Conservation (phyloP, 441 rosid genomes). For the Euphorbia schlechtendalii region DNA sequence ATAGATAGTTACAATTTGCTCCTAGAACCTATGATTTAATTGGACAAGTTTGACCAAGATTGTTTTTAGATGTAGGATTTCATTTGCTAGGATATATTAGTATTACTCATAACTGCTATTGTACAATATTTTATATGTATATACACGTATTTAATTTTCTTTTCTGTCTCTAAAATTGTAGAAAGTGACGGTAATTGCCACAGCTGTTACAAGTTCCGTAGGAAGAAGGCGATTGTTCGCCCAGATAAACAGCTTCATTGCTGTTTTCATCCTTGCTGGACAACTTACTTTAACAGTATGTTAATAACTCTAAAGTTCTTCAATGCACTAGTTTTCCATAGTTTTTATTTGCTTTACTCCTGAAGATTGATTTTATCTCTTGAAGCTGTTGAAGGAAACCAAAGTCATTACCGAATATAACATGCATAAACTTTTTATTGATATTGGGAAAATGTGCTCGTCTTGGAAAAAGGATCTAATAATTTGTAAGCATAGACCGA, state of each 20-base stretch:
- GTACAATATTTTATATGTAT: not conserved
- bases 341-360: not conserved
- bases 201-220: conserved; percentile 62
- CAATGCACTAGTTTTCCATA: not conserved
- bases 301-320: conserved; percentile 9
- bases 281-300: conserved; percentile 84
- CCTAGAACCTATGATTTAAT: not conserved
- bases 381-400: not conserved
- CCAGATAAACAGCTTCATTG: conserved; percentile 90
- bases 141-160: no score
- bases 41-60: not conserved
- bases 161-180: conserved; percentile 29
- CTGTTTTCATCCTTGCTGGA: conserved; percentile 84
- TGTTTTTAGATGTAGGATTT: conserved; percentile 1
- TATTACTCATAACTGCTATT: not conserved
- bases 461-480: not conserved
- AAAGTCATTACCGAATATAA: not conserved
- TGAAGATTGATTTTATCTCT: not conserved
- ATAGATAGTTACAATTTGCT: not conserved
- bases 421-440: not conserved
- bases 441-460: not conserved
- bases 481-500: not conserved
- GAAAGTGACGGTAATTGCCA: conserved; percentile 87
- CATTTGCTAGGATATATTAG: not conserved
- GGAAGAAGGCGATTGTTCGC: conserved; percentile 84